Evolutionary conservation across 441 rosid species (phyloP).

Genomic region (Syzygium syzygioides): DNA sequence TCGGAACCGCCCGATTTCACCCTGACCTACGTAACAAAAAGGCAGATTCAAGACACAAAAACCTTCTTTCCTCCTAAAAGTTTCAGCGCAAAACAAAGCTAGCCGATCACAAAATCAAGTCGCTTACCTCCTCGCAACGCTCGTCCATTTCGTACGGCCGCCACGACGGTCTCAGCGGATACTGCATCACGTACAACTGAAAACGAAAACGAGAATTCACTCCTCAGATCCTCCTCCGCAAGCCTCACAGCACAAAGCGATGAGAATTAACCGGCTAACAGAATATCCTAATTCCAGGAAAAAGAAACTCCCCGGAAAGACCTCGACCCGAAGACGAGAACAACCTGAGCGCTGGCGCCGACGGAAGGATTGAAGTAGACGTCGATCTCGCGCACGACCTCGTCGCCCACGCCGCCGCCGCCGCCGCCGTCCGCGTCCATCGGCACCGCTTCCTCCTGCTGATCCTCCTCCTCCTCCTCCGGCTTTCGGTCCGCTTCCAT

Average conservation of each 20-base stretch:
- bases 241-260: not conserved
- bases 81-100: not conserved
- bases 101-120: not conserved
- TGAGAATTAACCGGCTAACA: not conserved
- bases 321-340: not conserved
- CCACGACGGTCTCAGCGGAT: slow-evolving; percentile 81
- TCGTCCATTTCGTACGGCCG: slow-evolving; percentile 87
- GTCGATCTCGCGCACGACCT: slow-evolving; percentile 85
- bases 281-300: not conserved
- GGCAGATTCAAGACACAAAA: not conserved
- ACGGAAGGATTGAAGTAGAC: slow-evolving; percentile 65
- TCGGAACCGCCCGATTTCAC: slow-evolving; percentile 47
- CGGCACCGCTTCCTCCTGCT: slow-evolving; percentile 7
- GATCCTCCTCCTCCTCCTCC: not conserved
- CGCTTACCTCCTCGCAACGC: slow-evolving; percentile 61
- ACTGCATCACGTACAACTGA: slow-evolving; percentile 82
- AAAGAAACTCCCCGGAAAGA: not conserved
- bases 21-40: slow-evolving; percentile 51
- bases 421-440: slow-evolving; percentile 36
- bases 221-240: not conserved
- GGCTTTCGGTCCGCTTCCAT: slow-evolving; percentile 47
- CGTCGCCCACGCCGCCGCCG: slow-evolving; percentile 42
- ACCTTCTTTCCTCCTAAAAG: not conserved
- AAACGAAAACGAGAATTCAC: not conserved
- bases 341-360: slow-evolving; percentile 47